Percentiles rank a stretch among this genome's conserved stretches.
phyloP scores from a whole-genome alignment of 257 asterid species.

The Schizonepeta tenuifolia region DNA sequence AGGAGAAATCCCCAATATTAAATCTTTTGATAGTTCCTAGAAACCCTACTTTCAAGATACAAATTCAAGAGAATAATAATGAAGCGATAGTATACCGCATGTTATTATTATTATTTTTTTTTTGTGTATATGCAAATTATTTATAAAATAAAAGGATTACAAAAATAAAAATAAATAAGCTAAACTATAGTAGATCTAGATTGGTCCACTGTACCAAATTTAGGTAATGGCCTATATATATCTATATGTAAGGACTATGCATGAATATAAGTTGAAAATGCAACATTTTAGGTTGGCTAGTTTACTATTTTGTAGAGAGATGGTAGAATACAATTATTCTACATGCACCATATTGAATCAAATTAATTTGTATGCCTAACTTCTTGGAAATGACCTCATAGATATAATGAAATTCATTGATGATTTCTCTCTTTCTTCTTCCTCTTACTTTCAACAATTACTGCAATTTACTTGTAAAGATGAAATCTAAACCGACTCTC shows the following conservation, averaged over 20 bases:
- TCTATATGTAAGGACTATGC: conserved; percentile 25
- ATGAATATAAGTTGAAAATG: conserved; percentile 35
- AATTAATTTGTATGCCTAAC: conserved; percentile 23
- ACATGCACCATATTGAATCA: conserved; percentile 27
- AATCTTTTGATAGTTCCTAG: not conserved
- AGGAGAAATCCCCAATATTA: no score
- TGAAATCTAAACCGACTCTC: not conserved
- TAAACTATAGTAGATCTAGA: conserved; percentile 38
- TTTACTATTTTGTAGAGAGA: conserved; percentile 32
- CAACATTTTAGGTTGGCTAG: conserved; percentile 35
- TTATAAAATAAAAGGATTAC: not conserved
- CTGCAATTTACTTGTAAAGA: not conserved
- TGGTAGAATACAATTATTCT: conserved; percentile 42
- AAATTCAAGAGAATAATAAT: not conserved
- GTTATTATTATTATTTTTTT: no score
- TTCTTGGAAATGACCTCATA: not conserved
- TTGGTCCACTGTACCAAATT: conserved; percentile 48
- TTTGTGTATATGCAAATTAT: no score
- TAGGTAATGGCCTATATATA: conserved; percentile 36
- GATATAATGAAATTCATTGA: not conserved
- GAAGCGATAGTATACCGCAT: no score
- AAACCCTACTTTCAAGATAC: not conserved
- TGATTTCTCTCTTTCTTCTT: not conserved
- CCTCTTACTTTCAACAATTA: not conserved
- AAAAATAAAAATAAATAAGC: conserved; percentile 31